These are phyloP conservation scores for Chenopodium formosanum DNA, from an alignment of 148 eudicot genomes.

Conservation along the genomic window DNA sequence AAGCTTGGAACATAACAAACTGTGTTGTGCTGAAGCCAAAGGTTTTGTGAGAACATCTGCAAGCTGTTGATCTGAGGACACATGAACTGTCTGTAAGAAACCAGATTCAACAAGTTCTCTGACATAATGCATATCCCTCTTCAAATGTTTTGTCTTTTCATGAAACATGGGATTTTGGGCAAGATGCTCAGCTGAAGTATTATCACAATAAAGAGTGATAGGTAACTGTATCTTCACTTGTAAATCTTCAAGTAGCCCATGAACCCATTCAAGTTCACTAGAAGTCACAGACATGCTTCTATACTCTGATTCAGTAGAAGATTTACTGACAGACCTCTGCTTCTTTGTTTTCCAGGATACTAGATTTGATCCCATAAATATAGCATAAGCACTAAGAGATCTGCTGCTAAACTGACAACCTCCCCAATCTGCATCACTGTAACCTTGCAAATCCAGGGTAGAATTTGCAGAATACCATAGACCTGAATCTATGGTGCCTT, in stretches of 20 bases:
- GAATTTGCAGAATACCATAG: too few species aligned
- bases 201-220: not conserved
- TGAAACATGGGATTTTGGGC: not conserved
- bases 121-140: not conserved
- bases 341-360: constrained; percentile 5
- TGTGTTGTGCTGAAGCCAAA: not conserved
- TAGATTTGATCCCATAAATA: not conserved
- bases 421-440: constrained; percentile 1
- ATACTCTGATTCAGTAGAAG: not conserved
- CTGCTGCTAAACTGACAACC: not conserved
- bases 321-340: not conserved
- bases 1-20: not conserved
- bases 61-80: not conserved
- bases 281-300: not conserved
- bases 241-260: not conserved
- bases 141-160: constrained; percentile 8
- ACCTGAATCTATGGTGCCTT: too few species aligned
- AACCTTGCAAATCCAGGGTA: not conserved
- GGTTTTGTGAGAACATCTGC: not conserved
- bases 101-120: not conserved
- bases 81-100: not conserved
- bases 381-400: not conserved
- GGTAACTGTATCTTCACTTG: not conserved
- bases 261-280: not conserved
- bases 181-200: not conserved